Percentiles rank a stretch among this genome's conserved stretches.
Conservation (phyloP, 345 rosid species). For the Brassica napus region DNA sequence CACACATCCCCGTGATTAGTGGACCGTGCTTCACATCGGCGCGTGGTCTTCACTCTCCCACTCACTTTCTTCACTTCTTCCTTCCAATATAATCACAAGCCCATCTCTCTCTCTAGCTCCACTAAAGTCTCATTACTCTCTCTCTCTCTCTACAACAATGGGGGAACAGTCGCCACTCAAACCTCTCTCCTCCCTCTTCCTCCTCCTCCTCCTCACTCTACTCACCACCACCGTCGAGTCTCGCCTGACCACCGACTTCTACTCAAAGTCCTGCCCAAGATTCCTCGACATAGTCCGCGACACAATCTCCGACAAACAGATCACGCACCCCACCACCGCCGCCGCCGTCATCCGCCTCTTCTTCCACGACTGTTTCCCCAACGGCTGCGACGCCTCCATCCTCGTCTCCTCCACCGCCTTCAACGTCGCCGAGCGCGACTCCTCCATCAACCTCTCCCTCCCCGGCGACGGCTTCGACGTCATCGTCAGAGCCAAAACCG, state of each 20-base stretch:
- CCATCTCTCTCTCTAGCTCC: neutral
- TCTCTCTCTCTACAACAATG: slow-evolving; percentile 21
- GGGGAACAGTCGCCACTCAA: slow-evolving; percentile 30
- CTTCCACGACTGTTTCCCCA: slow-evolving; percentile 84
- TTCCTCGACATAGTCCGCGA: slow-evolving; percentile 66
- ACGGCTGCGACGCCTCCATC: slow-evolving; percentile 80
- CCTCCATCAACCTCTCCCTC: slow-evolving; percentile 76
- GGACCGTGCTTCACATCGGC: slow-evolving; percentile 22
- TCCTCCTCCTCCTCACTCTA: slow-evolving; percentile 22
- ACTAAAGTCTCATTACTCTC: neutral
- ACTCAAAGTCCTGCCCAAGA: slow-evolving; percentile 68
- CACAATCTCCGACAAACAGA: slow-evolving; percentile 71
- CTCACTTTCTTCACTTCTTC: slow-evolving; percentile 16
- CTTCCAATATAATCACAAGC: slow-evolving; percentile 22
- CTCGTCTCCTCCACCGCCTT: slow-evolving; percentile 61
- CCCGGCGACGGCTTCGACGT: slow-evolving; percentile 93
- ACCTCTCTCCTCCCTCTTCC: slow-evolving; percentile 24
- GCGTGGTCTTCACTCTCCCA: slow-evolving; percentile 29
- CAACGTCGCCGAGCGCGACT: slow-evolving; percentile 77
- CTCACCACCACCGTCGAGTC: slow-evolving; percentile 37
- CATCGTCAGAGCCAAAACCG: slow-evolving; percentile 73
- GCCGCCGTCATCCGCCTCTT: slow-evolving; percentile 73
- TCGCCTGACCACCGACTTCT: slow-evolving; percentile 53
- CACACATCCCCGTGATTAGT: slow-evolving; percentile 34
- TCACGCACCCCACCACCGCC: slow-evolving; percentile 81